A percentile compares a stretch with the other conserved stretches of the same genome.
phyloP scores from a whole-genome alignment of 1,139 yeast species.

The Protomyces macrosporus region DNA sequence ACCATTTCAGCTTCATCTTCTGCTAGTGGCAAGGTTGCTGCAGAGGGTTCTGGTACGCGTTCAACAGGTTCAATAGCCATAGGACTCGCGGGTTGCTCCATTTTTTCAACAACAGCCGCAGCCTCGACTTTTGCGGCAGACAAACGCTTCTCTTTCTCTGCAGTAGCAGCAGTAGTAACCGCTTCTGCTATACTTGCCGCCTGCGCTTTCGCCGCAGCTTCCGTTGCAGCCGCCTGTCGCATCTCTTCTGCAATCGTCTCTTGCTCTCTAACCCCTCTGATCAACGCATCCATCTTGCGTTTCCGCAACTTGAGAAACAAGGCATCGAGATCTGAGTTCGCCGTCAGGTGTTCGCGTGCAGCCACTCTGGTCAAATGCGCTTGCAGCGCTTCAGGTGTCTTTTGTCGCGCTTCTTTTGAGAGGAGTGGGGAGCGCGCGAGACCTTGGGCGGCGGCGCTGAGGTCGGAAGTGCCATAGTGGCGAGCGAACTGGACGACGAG shows the following conservation, averaged over 20 bases:
- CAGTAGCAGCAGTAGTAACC: neutral
- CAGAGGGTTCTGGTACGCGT: no score
- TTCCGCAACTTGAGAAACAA: neutral
- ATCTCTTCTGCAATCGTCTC: neutral
- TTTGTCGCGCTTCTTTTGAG: neutral
- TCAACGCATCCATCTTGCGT: neutral
- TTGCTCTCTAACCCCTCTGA: neutral
- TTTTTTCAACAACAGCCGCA: no score
- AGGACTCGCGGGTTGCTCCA: no score
- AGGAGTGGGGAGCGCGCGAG: neutral
- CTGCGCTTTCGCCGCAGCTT: neutral
- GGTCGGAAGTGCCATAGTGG: neutral
- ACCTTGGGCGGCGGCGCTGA: neutral
- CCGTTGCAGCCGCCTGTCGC: neutral
- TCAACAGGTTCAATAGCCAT: no score
- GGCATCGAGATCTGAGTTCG: neutral
- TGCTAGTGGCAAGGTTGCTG: neutral
- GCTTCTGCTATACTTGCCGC: neutral
- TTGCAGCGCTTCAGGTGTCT: neutral
- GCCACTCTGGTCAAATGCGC: neutral
- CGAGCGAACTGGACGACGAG: neutral
- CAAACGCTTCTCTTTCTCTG: neutral
- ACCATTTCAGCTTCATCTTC: neutral
- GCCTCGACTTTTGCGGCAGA: no score
- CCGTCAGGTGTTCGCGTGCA: neutral